Evolutionary conservation across 441 rosid genomes (phyloP), one percentile per base, ranked within the genome.

Genomic region (Erodium texanum): DNA sequence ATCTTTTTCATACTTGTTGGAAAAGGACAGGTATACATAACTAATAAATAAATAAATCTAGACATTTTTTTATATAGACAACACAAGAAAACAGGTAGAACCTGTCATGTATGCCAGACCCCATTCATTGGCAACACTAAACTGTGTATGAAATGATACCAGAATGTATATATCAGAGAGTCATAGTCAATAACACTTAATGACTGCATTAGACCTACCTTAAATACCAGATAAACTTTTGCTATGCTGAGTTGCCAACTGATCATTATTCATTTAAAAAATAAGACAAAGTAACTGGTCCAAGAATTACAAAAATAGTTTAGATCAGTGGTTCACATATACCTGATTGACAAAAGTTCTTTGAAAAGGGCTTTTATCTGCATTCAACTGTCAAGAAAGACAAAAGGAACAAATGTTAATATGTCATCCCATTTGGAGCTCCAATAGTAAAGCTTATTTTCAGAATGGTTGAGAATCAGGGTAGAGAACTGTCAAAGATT

Each of bases 281-380:
- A 54, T 54, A 54, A 19, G 6, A 36, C 38, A 45, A 62, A 27
- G 3, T 41, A 16, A 52, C 18, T 38, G 48, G 48, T 12, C 10
- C 5, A 0, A 15, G n/a, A 11, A 43, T 43, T 43, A n/a, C 50
- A 43, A 14, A 43, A 43, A 16, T 12, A 43, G n/a, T 43, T 43
- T 43, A 43, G 24, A 43, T 56, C 16, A 67, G 62, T 10, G 20
- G 15, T 32, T 43, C 64, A 36, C 11, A 45, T 7, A 43, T 69
- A 74, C 77, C 77, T 74, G 77, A 48, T 69, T 70, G 27, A 63
- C 77, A 62, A 74, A 74, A 0, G 77, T 74, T 70, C 70, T 36
- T 27, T 65, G 77, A 22, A 69, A 69, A 74, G 73, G 77, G 62
- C 73, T 74, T 62, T 70, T 69, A 45, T 74, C 73, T 5, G 67